Evolutionary conservation across 306 rosid species (phyloP), one percentile per base, ranked within the genome.

Genomic region (Rosa persica): DNA sequence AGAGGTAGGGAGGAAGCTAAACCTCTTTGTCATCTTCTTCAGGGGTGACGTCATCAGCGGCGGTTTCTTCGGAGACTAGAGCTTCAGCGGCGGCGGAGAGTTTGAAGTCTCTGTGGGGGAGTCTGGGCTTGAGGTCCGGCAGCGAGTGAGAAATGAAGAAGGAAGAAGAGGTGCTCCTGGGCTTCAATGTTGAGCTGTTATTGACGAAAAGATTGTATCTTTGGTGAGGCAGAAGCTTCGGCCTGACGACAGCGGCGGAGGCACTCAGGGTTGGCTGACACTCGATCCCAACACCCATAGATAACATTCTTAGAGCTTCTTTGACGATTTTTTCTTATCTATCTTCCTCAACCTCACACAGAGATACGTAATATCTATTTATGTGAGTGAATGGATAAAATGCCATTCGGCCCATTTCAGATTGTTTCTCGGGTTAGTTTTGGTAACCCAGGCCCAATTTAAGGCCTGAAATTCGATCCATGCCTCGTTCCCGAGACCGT

Each of bases 1-100:
- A 76, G 43, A 77, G 17, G 10, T 19, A 80, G 38, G 64, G 19
- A 6, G 58, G 77, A 67, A 51, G 23, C 5, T 34, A 22, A 15
- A 89, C 92, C 92, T 87, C 84, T 4, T 76, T 74, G 47, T 66
- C 79, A 3, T 75, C 84, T 77, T 79, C 64, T 51, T 76, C 78
- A 6, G 77, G 23, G 70, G 67, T 20, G 70, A 80, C 65, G 27
- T 65, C 78, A 52, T 64, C 81, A 7, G 61, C 76, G 20, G 71
- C 42, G 15, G 86, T 67, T 20, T 84, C 88, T 46, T 82, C 76
- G 57, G 77, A 54, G 12, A 84, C 81, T 4, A 74, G 46, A 52
- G 89, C 80, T 54, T 91, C 87, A 61, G 83, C 84, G 65, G 85
- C 30, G 39, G 83, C 78, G n/a, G 82, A 44, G 70, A 80, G 34